These are phyloP conservation scores for Kockiozyma suomiensis DNA, from an alignment of 805 yeast genomes.

Conservation along the genomic window DNA sequence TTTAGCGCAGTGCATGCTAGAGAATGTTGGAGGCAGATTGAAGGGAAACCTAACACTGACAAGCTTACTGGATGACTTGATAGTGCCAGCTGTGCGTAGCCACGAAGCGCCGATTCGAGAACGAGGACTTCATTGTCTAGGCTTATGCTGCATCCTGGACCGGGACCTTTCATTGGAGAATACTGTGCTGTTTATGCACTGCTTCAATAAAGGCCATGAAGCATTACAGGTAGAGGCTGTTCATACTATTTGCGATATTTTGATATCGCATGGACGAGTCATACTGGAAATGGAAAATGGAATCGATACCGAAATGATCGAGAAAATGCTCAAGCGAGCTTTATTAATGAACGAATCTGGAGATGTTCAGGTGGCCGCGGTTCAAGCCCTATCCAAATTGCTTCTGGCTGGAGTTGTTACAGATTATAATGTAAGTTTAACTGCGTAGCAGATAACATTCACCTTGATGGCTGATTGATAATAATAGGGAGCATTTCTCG, in stretches of 20 bases:
- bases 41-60: slow-evolving; percentile 65
- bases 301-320: slow-evolving; percentile 20
- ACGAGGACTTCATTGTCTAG: slow-evolving; percentile 73
- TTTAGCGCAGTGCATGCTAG: slow-evolving; percentile 69
- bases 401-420: slow-evolving; percentile 73
- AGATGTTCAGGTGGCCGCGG: slow-evolving; percentile 74
- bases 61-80: slow-evolving; percentile 72
- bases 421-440: slow-evolving; percentile 55
- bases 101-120: slow-evolving; percentile 57
- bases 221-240: slow-evolving; percentile 63
- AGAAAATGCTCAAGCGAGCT: slow-evolving; percentile 42
- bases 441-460: background rate
- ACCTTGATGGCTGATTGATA: background rate
- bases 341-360: slow-evolving; percentile 49
- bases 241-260: slow-evolving; percentile 72
- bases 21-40: slow-evolving; percentile 54
- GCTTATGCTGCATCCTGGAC: slow-evolving; percentile 77
- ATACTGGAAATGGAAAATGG: slow-evolving; percentile 54
- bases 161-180: slow-evolving; percentile 63
- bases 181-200: slow-evolving; percentile 65
- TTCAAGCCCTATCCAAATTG: slow-evolving; percentile 83
- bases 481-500: background rate
- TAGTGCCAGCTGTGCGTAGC: slow-evolving; percentile 74
- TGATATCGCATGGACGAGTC: slow-evolving; percentile 73
- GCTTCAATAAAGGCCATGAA: slow-evolving; percentile 68